phyloP scores from a whole-genome alignment of 495 filamentous ascomycete genomes.

The Acidomyces sp. region DNA sequence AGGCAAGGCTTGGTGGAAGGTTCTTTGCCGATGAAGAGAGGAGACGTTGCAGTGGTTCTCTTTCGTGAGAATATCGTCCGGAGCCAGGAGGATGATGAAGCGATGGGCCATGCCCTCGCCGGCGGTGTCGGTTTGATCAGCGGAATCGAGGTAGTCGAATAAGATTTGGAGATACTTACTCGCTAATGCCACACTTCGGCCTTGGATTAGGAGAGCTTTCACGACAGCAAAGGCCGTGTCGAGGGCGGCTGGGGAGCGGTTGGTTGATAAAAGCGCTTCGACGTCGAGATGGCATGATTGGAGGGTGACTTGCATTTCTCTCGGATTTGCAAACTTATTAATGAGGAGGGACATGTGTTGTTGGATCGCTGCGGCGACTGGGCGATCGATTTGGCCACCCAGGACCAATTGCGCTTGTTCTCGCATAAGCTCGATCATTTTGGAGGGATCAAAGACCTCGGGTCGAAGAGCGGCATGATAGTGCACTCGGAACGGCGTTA shows the following conservation, averaged over 20 bases:
- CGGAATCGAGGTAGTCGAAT: slow-evolving; percentile 42
- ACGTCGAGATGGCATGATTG: slow-evolving; percentile 26
- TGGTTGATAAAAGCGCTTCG: slow-evolving; percentile 2
- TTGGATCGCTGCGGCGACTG: slow-evolving; percentile 21
- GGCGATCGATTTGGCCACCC: background rate
- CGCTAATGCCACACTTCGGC: slow-evolving; percentile 23
- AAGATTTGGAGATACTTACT: slow-evolving; percentile 39
- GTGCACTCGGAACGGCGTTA: slow-evolving; percentile 15
- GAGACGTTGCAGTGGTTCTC: slow-evolving; percentile 52
- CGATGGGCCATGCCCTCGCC: slow-evolving; percentile 37
- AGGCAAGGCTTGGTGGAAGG: slow-evolving; percentile 50
- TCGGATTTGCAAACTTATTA: slow-evolving; percentile 51
- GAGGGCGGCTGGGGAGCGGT: slow-evolving; percentile 8
- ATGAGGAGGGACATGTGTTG: slow-evolving; percentile 48
- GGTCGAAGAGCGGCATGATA: slow-evolving; percentile 36
- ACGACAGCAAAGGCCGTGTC: slow-evolving; percentile 30
- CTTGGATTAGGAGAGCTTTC: slow-evolving; percentile 31
- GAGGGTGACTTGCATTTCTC: slow-evolving; percentile 28
- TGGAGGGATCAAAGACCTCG: slow-evolving; percentile 27
- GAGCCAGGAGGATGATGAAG: slow-evolving; percentile 47
- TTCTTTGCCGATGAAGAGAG: slow-evolving; percentile 50
- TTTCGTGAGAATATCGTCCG: slow-evolving; percentile 52
- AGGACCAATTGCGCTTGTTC: slow-evolving; percentile 11
- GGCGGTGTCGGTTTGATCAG: too few relatives aligned
- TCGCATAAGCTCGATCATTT: slow-evolving; percentile 25